Base-by-base conservation (phyloP, 257 asterid genomes). In the Solanum neorickii region DNA sequence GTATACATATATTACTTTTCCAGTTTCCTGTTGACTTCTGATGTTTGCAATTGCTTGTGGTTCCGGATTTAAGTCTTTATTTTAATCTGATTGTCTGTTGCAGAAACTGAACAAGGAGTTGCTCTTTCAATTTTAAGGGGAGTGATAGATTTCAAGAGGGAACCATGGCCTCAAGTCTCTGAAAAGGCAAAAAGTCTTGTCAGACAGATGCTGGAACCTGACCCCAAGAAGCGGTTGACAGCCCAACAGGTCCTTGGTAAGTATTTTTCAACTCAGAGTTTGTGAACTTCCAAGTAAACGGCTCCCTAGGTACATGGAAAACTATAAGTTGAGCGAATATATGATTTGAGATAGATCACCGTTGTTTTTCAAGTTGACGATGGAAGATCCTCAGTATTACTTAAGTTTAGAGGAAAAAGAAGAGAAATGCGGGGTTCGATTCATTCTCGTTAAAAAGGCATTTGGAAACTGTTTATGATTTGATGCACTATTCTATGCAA, bases 71-170 rank as follows among this genome's bases (percentile, higher is more conserved):
- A 62, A 33, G 73, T 84, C 10, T 15, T 84, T 14, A 0, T 47
- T 2, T 49, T 49, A 29, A 49, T 29, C 10, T 49, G 85, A 80
- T 29, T 18, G 15, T 41, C 69, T 87, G 46, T 47, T 90, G 89
- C 94, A 96, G 99, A 96, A 93, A 92, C 93, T 62, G 99, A 96
- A 87, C 98, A 96, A 91, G 99, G 99, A 23, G 98, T 96, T 87
- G 99, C 99, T 65, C 92, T 96, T 42, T 95, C 99, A 60, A 96
- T 96, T 86, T 90, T 95, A 59, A 93, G 98, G 88, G 98, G 99
- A 84, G 94, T 93, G 87, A 89, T 94, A 82, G 98, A 95, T 90
- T 96, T 96, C 49, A 94, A 92, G 93, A 95, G 98, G 93, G 99
- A 96, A 87, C 99, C 98, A 65, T 96, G 98, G 99, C 97, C 99